Evolutionary conservation across 2,329 filamentous ascomycete genomes (phyloP), one percentile per base, ranked within the genome.

Genomic region (Penicillium oxalicum): DNA sequence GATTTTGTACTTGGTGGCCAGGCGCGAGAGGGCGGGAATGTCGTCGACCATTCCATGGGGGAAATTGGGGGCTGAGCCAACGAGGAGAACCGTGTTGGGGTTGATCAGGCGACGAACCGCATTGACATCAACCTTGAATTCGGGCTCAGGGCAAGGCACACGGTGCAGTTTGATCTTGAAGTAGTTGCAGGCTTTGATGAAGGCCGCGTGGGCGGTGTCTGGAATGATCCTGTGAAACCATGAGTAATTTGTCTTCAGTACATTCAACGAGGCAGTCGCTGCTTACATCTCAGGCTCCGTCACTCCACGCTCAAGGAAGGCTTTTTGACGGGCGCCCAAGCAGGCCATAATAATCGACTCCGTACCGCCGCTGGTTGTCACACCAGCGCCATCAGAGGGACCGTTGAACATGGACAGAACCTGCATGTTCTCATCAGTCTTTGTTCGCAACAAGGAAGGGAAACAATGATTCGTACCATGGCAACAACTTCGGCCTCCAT

Each of bases 401-500:
- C 87, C 90, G 69, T 95, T 88, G 76, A 96, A 98, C 68, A 98
- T 74, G 39, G 81, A 80, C 52, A 95, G 75, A 28, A 83, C 75
- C 77, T 79, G 44, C 41, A 7, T 25, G 28, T 28, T 12, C 5
- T 13, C 1, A 2, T 29, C 13, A 34, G 9, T 36, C 25, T 34
- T 27, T 2, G 9, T 9, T 9, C 9, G 8, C 34, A 24, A 8
- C 13, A 41, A 40, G 24, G 18, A 12, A 5, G 6, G n/a, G 32
- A 8, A 18, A 2, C 28, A 33, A 3, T 1, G 6, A 35, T n/a
- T 45, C 66, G 41, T 67, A 94, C 90, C 91, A 98, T 98, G 57
- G 91, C 87, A 45, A 98, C 93, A 53, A 98, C 77, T 74, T 98
- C 93, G 39, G 93, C 91, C 75, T 98, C 93, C 93, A 98, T 98